Evolutionary conservation across 331 rosid species (phyloP).

Genomic region (Malus hybrid): DNA sequence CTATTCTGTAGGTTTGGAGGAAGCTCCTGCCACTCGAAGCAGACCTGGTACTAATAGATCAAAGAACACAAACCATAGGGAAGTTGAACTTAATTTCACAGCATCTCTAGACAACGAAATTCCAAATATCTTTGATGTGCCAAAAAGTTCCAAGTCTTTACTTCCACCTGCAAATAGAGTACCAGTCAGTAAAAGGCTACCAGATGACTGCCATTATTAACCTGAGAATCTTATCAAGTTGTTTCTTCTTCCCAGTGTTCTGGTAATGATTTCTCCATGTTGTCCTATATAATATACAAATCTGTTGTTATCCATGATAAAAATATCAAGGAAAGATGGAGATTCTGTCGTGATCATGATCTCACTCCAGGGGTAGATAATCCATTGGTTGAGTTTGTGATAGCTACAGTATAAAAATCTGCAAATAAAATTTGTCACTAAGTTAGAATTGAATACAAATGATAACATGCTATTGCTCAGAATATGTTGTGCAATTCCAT

Average conservation of each 20-base stretch:
- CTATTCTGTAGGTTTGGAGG: constrained; percentile 3
- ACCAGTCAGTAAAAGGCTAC: constrained; percentile 3
- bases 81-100: constrained; percentile 9
- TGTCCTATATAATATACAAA: neutral
- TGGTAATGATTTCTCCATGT: constrained; percentile 7
- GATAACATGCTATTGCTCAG: neutral
- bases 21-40: neutral
- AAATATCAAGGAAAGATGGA: neutral
- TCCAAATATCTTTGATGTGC: constrained; percentile 9
- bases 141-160: constrained; percentile 2
- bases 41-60: neutral
- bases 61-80: neutral
- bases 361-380: neutral
- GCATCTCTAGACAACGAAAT: neutral
- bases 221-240: constrained; percentile 19
- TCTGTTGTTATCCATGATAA: neutral
- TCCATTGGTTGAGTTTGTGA: neutral
- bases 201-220: constrained; percentile 22
- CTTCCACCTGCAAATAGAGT: constrained; percentile 8
- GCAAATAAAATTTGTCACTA: neutral
- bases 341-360: neutral
- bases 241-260: constrained; percentile 26
- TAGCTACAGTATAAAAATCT: neutral
- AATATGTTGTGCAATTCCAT: neutral
- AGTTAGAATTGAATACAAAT: neutral